These are phyloP conservation scores for Brassica cretica DNA, from an alignment of 345 rosid species.

Conservation along the genomic window DNA sequence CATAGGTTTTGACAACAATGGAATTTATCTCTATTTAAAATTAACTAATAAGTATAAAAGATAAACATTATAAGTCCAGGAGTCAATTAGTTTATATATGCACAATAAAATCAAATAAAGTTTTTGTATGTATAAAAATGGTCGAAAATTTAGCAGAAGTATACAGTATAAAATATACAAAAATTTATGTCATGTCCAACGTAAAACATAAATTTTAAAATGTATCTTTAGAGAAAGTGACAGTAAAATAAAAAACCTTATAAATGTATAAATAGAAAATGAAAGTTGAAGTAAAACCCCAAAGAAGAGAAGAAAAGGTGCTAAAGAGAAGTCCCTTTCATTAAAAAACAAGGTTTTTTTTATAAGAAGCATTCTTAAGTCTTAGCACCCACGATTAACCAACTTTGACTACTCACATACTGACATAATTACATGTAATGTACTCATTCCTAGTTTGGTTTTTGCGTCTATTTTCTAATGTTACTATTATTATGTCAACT, in stretches of 20 bases:
- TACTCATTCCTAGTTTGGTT: slow-evolving; percentile 19
- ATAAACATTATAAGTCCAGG: not conserved
- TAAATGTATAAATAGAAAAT: slow-evolving; percentile 12
- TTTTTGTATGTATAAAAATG: not conserved
- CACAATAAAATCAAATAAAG: not conserved
- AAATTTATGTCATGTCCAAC: not conserved
- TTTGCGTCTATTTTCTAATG: slow-evolving; percentile 18
- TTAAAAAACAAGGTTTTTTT: slow-evolving; percentile 19
- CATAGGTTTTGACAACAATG: not conserved
- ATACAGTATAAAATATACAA: not conserved
- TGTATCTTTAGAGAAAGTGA: slow-evolving; percentile 13
- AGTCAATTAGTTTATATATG: not conserved
- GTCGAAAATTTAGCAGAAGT: not conserved
- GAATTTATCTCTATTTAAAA: not conserved
- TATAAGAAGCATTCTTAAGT: slow-evolving; percentile 28
- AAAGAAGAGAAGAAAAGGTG: slow-evolving; percentile 28
- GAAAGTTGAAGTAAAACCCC: slow-evolving; percentile 41
- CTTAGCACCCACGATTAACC: slow-evolving; percentile 41
- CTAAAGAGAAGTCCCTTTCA: slow-evolving; percentile 24
- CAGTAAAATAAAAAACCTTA: not conserved
- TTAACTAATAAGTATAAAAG: not conserved
- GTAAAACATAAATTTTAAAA: slow-evolving; percentile 1
- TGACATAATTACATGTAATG: slow-evolving; percentile 23
- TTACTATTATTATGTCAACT: slow-evolving; percentile 8
- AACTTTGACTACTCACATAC: slow-evolving; percentile 38